These are phyloP conservation scores for Lithospermum erythrorhizon DNA, from an alignment of 257 asterid species.

Conservation along the genomic window DNA sequence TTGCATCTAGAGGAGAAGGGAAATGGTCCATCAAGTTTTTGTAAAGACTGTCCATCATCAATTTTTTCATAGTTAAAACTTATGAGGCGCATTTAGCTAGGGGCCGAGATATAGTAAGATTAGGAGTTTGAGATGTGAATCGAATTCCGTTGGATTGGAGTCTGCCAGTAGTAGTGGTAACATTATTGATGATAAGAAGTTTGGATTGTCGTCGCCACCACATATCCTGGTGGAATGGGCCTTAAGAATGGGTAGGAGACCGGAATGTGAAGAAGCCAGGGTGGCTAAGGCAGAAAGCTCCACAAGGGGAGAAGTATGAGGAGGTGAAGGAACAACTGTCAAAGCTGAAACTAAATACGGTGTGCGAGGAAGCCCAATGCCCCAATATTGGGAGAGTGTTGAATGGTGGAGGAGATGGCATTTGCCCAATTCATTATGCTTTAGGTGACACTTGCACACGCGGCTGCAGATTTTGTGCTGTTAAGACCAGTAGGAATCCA, in stretches of 20 bases:
- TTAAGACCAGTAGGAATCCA: constrained; percentile 86
- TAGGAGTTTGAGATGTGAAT: constrained; percentile 6
- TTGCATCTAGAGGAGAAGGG: background rate
- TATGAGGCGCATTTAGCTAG: background rate
- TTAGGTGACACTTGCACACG: constrained; percentile 96
- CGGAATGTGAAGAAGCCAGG: constrained; percentile 69
- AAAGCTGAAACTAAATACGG: constrained; percentile 32
- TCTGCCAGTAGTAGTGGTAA: background rate
- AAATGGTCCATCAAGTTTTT: constrained; percentile 11
- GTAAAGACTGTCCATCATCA: constrained; percentile 8
- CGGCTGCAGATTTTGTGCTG: constrained; percentile 96
- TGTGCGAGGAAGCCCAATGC: constrained; percentile 95
- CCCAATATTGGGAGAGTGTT: constrained; percentile 88
- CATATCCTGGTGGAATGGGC: constrained; percentile 48
- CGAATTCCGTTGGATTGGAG: background rate
- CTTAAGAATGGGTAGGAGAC: constrained; percentile 75
- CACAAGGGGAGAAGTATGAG: constrained; percentile 83
- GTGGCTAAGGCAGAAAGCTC: constrained; percentile 93
- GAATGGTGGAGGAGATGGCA: constrained; percentile 96
- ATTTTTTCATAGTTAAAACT: background rate
- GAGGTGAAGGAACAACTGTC: constrained; percentile 23
- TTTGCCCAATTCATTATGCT: constrained; percentile 92
- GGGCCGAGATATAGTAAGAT: background rate
- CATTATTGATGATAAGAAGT: background rate
- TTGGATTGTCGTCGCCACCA: constrained; percentile 8